Evolutionary conservation across 257 asterid species (phyloP), one percentile per base, ranked within the genome.

Genomic region (Thymus mandschuricus): DNA sequence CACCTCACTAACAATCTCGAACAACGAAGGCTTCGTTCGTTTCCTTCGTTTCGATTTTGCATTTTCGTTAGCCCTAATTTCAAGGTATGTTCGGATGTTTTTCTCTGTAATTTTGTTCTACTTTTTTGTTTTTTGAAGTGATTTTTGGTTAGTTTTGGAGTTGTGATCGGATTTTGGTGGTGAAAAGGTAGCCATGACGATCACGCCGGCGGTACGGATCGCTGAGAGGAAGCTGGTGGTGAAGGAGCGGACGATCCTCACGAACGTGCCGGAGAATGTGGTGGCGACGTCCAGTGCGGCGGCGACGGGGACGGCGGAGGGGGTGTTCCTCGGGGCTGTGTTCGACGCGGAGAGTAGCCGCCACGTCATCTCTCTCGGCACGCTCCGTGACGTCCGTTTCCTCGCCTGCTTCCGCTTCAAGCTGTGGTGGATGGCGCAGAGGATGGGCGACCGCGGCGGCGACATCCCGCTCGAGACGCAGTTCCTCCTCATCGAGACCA

Each of bases 391-490:
- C 29, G 91, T 86, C 7, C 85, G 87, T 12, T 92, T 92, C 86
- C 74, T 92, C 49, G 85, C 98, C 3, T 88, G 98, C 71, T 92
- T 92, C 70, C 72, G 98, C 81, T 92, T 92, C 73, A 92, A 89
- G 63, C 43, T 92, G 6, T 92, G 98, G 98, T 92, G 98, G 98
- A 92, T 92, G 98, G 87, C 98, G 1, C 98, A 92, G 69, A 86
- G 74, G 64, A 92, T 92, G 98, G 98, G 98, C 7, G 88, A 84
- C 30, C 75, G 65, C 46, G 96, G 96, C 13, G 68, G 96, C 21
- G 94, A 92, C 1, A 79, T 92, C 67, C 98, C 98, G 1, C 60
- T 86, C 1, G 98, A 92, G 75, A 92, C 98, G 3, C 98, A 87
- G 63, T 92, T 89, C 72, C 78, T 92, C 43, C 69, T 92, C 29